phyloP scores from a whole-genome alignment of 75 land plant genomes.

The Picea sitchensis region DNA sequence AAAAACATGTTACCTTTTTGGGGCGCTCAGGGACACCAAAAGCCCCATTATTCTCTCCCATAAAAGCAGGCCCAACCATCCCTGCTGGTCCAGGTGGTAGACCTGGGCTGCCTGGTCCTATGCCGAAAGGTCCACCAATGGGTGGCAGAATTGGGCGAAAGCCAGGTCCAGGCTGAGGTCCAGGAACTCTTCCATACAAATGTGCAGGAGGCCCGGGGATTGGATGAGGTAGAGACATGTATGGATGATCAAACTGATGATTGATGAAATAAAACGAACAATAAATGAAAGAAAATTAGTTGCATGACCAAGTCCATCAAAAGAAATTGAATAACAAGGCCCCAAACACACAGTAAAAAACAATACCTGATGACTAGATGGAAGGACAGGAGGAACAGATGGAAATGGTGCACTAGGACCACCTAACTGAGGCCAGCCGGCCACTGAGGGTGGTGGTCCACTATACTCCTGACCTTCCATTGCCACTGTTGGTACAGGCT shows the following conservation, averaged over 20 bases:
- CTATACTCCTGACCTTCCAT: conserved; percentile 37
- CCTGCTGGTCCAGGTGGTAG: conserved; percentile 41
- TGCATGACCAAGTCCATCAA: too few relatives aligned
- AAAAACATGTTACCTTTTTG: conserved; percentile 61
- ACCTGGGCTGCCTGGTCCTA: conserved; percentile 41
- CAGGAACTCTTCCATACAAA: conserved; percentile 44
- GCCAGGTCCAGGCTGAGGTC: conserved; percentile 55
- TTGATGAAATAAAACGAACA: background rate
- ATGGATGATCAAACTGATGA: conserved; percentile 47
- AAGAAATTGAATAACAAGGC: conserved; percentile 3
- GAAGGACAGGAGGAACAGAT: conserved; percentile 33
- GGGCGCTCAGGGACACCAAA: conserved; percentile 70
- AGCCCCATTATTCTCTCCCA: conserved; percentile 58
- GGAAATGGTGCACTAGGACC: conserved; percentile 52
- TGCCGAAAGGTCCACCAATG: conserved; percentile 41
- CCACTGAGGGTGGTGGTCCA: conserved; percentile 27
- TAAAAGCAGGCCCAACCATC: conserved; percentile 47
- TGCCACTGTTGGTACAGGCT: conserved; percentile 32
- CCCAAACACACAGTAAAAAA: background rate
- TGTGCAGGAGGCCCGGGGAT: conserved; percentile 41
- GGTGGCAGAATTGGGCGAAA: conserved; percentile 55
- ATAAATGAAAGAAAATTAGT: background rate
- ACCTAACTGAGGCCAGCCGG: conserved; percentile 60
- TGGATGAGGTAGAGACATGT: conserved; percentile 29
- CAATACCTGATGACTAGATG: conserved; percentile 41